Percentiles rank a stretch among this genome's conserved stretches.
phyloP scores from a whole-genome alignment of 2,329 filamentous ascomycete genomes.

The Xylariaceae sp. region DNA sequence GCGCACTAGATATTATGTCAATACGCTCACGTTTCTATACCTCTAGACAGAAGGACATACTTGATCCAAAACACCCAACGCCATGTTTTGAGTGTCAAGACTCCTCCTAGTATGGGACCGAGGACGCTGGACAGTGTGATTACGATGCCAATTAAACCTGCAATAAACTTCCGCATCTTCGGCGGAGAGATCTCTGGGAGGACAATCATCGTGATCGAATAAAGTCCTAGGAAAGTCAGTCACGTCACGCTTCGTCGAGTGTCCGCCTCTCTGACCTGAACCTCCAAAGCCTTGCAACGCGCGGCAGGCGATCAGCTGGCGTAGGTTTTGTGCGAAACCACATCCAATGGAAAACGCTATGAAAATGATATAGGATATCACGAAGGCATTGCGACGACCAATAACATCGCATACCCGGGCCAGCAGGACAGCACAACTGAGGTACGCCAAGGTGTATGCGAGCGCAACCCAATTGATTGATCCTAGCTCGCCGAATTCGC shows the following conservation, averaged over 20 bases:
- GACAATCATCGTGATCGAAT: constrained; percentile 59
- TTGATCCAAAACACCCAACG: constrained; percentile 64
- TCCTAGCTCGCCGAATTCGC: constrained; percentile 50
- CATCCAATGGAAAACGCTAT: constrained; percentile 60
- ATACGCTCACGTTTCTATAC: constrained; percentile 14
- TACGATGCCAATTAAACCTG: constrained; percentile 51
- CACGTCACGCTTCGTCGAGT: neutral
- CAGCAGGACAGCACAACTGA: constrained; percentile 59
- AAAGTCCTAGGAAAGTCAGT: constrained; percentile 44
- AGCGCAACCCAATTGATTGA: constrained; percentile 58
- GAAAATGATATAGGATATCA: constrained; percentile 55
- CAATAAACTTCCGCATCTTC: constrained; percentile 46
- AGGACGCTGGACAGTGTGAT: constrained; percentile 52
- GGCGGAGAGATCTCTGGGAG: constrained; percentile 53
- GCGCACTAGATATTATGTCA: constrained; percentile 45
- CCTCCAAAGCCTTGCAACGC: constrained; percentile 56
- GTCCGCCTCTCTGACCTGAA: constrained; percentile 42
- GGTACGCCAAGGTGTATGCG: constrained; percentile 58
- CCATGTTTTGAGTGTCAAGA: constrained; percentile 53
- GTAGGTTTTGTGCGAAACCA: constrained; percentile 47
- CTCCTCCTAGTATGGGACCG: constrained; percentile 55
- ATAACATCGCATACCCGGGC: constrained; percentile 58
- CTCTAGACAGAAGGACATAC: constrained; percentile 38
- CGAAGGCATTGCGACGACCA: constrained; percentile 55
- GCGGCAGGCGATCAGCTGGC: constrained; percentile 53